These are phyloP conservation scores for Ochromonas danica DNA, from an alignment of 108 stramenopile species.

Conservation along the genomic window DNA sequence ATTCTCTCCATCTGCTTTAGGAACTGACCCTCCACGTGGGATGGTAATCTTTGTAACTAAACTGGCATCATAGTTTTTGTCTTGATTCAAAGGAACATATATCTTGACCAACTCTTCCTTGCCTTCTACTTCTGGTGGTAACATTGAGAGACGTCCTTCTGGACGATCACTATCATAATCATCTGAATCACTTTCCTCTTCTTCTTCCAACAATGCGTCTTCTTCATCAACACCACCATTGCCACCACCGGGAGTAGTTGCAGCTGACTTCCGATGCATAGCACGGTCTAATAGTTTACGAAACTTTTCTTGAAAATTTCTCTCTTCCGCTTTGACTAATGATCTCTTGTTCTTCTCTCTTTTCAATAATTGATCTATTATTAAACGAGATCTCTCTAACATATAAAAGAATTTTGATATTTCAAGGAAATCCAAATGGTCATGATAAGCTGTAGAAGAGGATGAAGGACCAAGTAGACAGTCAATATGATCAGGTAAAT, in stretches of 20 bases:
- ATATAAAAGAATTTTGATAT: not conserved
- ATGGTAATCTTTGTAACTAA: too few relatives aligned
- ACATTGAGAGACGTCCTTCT: not conserved
- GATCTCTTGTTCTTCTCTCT: conserved; percentile 19
- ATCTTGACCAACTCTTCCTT: not conserved
- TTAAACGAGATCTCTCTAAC: not conserved
- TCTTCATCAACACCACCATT: too few relatives aligned
- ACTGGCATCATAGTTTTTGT: too few relatives aligned
- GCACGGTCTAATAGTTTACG: not conserved
- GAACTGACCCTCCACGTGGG: too few relatives aligned
- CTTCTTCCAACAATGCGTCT: not conserved
- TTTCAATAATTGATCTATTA: conserved; percentile 6
- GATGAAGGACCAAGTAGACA: not conserved
- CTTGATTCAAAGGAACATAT: too few relatives aligned
- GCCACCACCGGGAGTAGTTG: too few relatives aligned
- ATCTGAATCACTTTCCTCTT: not conserved
- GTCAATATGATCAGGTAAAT: not conserved
- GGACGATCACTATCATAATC: not conserved
- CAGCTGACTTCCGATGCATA: not conserved
- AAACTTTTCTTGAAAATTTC: not conserved
- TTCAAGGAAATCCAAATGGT: not conserved
- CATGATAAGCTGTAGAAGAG: not conserved
- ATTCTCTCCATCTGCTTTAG: not conserved
- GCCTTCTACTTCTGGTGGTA: not conserved
- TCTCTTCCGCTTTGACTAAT: not conserved